A percentile compares a stretch with the other conserved stretches of the same genome.
These are phyloP conservation scores for Herpetomonas tarakana DNA, from an alignment of 208 protist species.

Conservation along the genomic window DNA sequence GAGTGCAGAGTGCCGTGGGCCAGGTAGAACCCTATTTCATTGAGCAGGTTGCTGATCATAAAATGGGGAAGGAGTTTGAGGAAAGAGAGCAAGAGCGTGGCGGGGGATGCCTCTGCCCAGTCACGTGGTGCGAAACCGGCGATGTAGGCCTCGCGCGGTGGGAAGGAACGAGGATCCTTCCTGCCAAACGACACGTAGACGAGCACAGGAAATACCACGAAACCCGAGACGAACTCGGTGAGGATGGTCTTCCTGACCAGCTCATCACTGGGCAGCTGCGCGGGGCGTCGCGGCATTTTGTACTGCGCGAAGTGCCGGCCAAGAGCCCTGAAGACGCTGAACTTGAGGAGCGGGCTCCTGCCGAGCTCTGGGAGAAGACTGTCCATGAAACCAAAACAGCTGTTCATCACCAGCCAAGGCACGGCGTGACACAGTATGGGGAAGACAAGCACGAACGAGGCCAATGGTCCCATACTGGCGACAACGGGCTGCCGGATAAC, in stretches of 20 bases:
- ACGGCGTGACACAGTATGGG: conserved; percentile 30
- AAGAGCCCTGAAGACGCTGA: conserved; percentile 17
- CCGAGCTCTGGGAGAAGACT: conserved; percentile 24
- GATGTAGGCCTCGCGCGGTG: conserved; percentile 20
- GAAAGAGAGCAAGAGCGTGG: conserved; percentile 4
- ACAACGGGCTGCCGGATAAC: conserved; percentile 16
- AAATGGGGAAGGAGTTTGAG: conserved; percentile 27
- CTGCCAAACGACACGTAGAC: neutral
- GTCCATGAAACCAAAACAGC: conserved; percentile 38
- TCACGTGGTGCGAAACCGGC: conserved; percentile 21
- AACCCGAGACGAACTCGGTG: conserved; percentile 10
- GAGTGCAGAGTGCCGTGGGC: conserved; percentile 39
- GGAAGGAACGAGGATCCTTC: neutral
- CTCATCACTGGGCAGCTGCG: conserved; percentile 22
- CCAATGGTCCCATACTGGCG: conserved; percentile 8
- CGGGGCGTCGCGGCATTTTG: conserved; percentile 25
- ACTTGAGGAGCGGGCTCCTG: conserved; percentile 12
- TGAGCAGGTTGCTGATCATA: conserved; percentile 33
- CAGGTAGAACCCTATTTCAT: conserved; percentile 49
- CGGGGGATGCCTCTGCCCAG: conserved; percentile 5
- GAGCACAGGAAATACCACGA: neutral
- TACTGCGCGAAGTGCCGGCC: conserved; percentile 25
- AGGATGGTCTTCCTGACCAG: conserved; percentile 19
- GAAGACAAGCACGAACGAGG: conserved; percentile 28
- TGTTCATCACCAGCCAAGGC: conserved; percentile 36